phyloP scores from a whole-genome alignment of 2,329 filamentous ascomycete species.

The Gnomoniopsis smithogilvyi region DNA sequence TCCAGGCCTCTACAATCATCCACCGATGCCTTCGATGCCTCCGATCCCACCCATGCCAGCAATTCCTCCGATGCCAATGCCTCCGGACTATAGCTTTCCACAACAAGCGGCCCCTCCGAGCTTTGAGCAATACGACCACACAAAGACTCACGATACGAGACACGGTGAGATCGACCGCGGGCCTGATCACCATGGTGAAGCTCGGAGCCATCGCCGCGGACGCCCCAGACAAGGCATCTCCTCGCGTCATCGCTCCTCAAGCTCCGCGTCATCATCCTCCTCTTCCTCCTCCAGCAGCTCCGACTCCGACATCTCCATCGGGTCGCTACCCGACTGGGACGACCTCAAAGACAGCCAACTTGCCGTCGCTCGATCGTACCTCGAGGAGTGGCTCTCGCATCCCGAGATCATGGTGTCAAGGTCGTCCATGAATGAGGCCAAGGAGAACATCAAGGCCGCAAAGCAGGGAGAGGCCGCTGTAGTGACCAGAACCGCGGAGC shows the following conservation, averaged over 20 bases:
- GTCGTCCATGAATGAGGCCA: slow-evolving; percentile 38
- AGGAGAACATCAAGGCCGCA: slow-evolving; percentile 41
- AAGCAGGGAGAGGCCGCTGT: slow-evolving; percentile 17
- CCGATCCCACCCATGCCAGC: no score
- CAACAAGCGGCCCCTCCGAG: neutral
- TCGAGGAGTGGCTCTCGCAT: slow-evolving; percentile 47
- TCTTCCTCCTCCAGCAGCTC: slow-evolving; percentile 34
- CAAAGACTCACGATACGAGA: neutral
- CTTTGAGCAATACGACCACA: neutral
- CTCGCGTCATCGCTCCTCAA: slow-evolving; percentile 21
- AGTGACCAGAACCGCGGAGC: slow-evolving; percentile 29
- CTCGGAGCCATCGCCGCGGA: slow-evolving; percentile 15
- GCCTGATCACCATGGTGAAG: slow-evolving; percentile 4
- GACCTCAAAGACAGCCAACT: slow-evolving; percentile 47
- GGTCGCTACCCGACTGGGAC: slow-evolving; percentile 52
- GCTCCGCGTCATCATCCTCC: slow-evolving; percentile 28
- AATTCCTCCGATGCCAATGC: neutral
- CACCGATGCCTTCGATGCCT: slow-evolving; percentile 2
- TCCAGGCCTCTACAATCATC: neutral
- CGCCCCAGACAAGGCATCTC: slow-evolving; percentile 15
- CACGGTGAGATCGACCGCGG: neutral
- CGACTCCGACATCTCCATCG: slow-evolving; percentile 39
- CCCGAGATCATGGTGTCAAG: slow-evolving; percentile 48
- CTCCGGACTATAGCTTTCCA: neutral
- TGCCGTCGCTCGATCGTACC: slow-evolving; percentile 39